Base-by-base conservation (phyloP, 2,329 filamentous ascomycete species). In the Colletotrichum liaoningense region DNA sequence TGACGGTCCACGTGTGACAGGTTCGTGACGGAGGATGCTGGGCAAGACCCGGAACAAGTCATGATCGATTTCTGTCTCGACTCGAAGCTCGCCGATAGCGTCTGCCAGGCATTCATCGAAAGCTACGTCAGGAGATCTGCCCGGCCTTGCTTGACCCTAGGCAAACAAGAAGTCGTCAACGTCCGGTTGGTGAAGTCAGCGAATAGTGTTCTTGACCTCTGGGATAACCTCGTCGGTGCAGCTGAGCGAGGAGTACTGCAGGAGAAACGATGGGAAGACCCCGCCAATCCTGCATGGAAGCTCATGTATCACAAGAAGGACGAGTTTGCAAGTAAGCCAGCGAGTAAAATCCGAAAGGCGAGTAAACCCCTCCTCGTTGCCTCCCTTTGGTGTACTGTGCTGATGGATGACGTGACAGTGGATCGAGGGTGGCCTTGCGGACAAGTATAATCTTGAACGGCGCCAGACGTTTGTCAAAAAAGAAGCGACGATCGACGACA, bases 401-500 rank as follows among this genome's bases (percentile, higher is more conserved):
- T 64, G 16, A 64, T 55, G 3, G 24, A 22, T 3, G 24, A 35
- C 16, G 11, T 19, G 28, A 28, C 26, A 63, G 60, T 55, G 49
- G 30, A 64, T 64, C 33, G 46, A 55, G 62, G 30, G 62, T 3
- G 30, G 28, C 5, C 30, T 55, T 24, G 30, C 30, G 55, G 30
- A 64, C 49, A 64, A 64, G n/a, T 64, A 55, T 24, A 64, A 64
- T 9, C 62, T 64, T 54, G n/a, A 64, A 64, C 30, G n/a, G 28
- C n/a, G n/a, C 22, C 49, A 64, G 14, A 64, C 30, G 14, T 64
- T 64, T 7, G 30, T 64, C 22, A 64, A 64, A 12, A 64, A 24
- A 64, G 49, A 64, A 55, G 62, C 30, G n/a, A 55, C 49, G 11
- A 64, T 64, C 11, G 30, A 64, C 14, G 6, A 64, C 28, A 35